A percentile compares a stretch with the other conserved stretches of the same genome.
Evolutionary conservation across 108 stramenopile species (phyloP).

Genomic region (Conticribra weissflogii): DNA sequence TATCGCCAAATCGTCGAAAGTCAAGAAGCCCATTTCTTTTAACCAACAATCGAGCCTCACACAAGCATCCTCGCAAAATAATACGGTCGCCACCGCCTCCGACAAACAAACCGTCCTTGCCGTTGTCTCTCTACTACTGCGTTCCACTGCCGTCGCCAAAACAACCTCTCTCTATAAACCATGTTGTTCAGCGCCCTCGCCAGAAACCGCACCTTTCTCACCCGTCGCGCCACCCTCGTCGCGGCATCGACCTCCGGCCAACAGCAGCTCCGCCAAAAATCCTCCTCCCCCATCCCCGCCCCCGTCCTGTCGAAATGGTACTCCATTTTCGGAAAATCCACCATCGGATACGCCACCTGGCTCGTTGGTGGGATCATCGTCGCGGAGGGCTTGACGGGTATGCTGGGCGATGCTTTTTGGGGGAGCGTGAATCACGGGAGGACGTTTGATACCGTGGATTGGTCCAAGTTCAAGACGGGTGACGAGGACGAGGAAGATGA

Average conservation of each 20-base stretch:
- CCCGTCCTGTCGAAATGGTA: slow-evolving; percentile 41
- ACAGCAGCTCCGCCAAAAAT: slow-evolving; percentile 37
- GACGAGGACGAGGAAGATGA: slow-evolving; percentile 87
- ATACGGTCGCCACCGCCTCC: too few species aligned
- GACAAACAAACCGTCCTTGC: too few species aligned
- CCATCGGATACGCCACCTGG: slow-evolving; percentile 84
- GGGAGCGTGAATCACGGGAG: slow-evolving; percentile 72
- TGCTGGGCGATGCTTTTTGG: slow-evolving; percentile 69
- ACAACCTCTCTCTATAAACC: too few species aligned
- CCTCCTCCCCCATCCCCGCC: slow-evolving; percentile 40
- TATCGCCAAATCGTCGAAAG: too few species aligned
- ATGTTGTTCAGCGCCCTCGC: slow-evolving; percentile 31
- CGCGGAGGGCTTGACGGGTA: slow-evolving; percentile 73
- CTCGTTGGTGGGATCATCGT: slow-evolving; percentile 74
- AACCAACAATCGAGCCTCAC: too few species aligned
- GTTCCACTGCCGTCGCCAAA: too few species aligned
- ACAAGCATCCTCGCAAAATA: too few species aligned
- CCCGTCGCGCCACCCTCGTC: slow-evolving; percentile 29
- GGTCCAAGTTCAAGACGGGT: slow-evolving; percentile 78
- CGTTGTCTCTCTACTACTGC: too few species aligned
- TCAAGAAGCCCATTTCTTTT: too few species aligned
- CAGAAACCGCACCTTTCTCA: slow-evolving; percentile 36
- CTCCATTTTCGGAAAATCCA: slow-evolving; percentile 79
- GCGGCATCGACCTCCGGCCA: slow-evolving; percentile 2
- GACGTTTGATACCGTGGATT: slow-evolving; percentile 83